Percentiles rank a stretch among this genome's conserved stretches.
Evolutionary conservation across 371 early-diverging fungal genomes (phyloP).

Genomic region (Mucor irregularis): DNA sequence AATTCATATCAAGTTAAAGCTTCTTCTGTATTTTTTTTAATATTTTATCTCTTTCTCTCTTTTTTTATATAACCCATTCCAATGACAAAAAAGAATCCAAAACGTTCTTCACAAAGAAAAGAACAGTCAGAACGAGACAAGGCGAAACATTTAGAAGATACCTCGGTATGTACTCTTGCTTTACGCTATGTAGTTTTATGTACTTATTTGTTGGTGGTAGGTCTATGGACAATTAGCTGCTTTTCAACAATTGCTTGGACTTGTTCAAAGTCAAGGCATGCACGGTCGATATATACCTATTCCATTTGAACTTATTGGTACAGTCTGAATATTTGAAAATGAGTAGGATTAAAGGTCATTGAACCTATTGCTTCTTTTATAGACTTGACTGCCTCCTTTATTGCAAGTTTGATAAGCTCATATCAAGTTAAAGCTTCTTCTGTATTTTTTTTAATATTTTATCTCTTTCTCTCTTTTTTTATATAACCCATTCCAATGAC

Average conservation of each 20-base stretch:
- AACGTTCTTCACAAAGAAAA: conserved; percentile 34
- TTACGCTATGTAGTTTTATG: neutral
- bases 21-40: neutral
- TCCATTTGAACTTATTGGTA: conserved; percentile 57
- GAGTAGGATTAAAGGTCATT: neutral
- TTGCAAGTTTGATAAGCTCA: conserved; percentile 43
- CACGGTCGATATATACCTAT: conserved; percentile 43
- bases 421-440: neutral
- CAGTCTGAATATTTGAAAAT: neutral
- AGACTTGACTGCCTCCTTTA: conserved; percentile 55
- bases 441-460: neutral
- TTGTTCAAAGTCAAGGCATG: conserved; percentile 26
- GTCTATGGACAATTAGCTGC: conserved; percentile 32
- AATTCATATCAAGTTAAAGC: no score
- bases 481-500: neutral
- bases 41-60: neutral
- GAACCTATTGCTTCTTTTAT: neutral
- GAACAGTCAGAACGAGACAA: conserved; percentile 45
- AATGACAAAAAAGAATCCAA: conserved; percentile 16
- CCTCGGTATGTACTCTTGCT: conserved; percentile 33
- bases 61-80: neutral
- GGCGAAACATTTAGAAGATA: conserved; percentile 18
- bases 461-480: neutral
- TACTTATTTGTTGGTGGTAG: conserved; percentile 7
- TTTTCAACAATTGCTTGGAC: conserved; percentile 26